A percentile compares a stretch with the other conserved stretches of the same genome.
These are phyloP conservation scores for Fusarium sp. DNA, from an alignment of 2,329 filamentous ascomycete species.

Conservation along the genomic window DNA sequence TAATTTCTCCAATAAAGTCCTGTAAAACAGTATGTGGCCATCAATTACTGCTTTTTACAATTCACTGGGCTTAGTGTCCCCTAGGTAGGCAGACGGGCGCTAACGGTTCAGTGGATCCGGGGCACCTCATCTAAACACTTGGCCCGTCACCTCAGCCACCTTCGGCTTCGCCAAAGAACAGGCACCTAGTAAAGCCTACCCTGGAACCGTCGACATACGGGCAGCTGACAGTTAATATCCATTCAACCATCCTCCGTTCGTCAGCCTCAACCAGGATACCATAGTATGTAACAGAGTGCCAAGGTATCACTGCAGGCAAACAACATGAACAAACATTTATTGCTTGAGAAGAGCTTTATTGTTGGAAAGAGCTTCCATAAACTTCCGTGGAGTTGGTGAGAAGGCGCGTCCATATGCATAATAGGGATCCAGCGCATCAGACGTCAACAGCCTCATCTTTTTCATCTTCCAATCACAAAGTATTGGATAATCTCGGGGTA, in stretches of 20 bases:
- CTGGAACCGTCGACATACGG: background rate
- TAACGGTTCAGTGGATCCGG: slow-evolving; percentile 13
- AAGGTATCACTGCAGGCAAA: slow-evolving; percentile 13
- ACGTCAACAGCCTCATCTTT: slow-evolving; percentile 20
- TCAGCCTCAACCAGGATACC: slow-evolving; percentile 20
- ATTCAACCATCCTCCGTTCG: slow-evolving; percentile 5
- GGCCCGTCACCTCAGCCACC: no score
- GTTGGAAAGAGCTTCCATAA: background rate
- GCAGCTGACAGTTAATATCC: slow-evolving; percentile 13
- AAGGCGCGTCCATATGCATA: background rate
- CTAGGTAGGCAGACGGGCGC: background rate
- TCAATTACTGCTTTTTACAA: background rate
- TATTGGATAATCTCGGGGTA: background rate
- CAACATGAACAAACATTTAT: slow-evolving; percentile 1
- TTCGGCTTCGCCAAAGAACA: no score
- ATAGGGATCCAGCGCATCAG: background rate
- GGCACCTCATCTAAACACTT: background rate
- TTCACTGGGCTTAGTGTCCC: slow-evolving; percentile 7
- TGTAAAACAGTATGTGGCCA: background rate
- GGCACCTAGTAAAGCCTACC: no score
- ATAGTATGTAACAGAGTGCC: background rate
- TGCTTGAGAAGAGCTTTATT: background rate
- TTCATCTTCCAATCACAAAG: slow-evolving; percentile 3
- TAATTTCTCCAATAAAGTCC: background rate
- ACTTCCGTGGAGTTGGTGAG: background rate